Evolutionary conservation across 768 basidiomycete genomes (phyloP).

Genomic region (Clitopilus hobsonii): DNA sequence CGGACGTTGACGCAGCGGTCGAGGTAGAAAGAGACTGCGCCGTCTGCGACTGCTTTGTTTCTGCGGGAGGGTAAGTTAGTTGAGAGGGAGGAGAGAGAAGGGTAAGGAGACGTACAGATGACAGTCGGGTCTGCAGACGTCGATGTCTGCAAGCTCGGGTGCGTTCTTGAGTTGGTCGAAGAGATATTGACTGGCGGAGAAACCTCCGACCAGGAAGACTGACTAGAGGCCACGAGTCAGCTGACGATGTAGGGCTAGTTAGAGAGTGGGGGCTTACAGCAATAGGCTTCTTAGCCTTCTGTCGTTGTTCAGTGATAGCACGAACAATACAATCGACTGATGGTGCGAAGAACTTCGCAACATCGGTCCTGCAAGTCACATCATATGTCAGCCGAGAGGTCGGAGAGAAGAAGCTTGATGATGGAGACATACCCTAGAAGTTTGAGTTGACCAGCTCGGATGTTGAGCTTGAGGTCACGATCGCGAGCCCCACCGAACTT

Average conservation of each 20-base stretch:
- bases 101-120: conserved; percentile 29
- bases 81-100: neutral
- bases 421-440: conserved; percentile 18
- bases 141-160: conserved; percentile 24
- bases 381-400: neutral
- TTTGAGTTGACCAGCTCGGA: conserved; percentile 35
- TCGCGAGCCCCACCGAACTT: conserved; percentile 35
- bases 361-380: conserved; percentile 8
- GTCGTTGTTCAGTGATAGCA: conserved; percentile 6
- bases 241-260: neutral
- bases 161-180: conserved; percentile 25
- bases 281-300: conserved; percentile 7
- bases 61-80: neutral
- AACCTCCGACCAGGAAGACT: conserved; percentile 39
- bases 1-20: conserved; percentile 2
- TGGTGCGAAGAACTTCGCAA: conserved; percentile 16
- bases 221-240: conserved; percentile 9
- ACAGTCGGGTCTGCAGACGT: conserved; percentile 33
- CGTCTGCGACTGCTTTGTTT: conserved; percentile 1
- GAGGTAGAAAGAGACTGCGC: conserved; percentile 3
- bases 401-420: neutral
- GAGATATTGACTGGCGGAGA: conserved; percentile 41
- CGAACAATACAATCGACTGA: conserved; percentile 12
- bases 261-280: conserved; percentile 10
- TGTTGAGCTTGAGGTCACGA: conserved; percentile 27